A percentile compares a stretch with the other conserved stretches of the same genome.
These are phyloP conservation scores for Diplodia intermedia DNA, from an alignment of 2,329 filamentous ascomycete genomes.

Conservation along the genomic window DNA sequence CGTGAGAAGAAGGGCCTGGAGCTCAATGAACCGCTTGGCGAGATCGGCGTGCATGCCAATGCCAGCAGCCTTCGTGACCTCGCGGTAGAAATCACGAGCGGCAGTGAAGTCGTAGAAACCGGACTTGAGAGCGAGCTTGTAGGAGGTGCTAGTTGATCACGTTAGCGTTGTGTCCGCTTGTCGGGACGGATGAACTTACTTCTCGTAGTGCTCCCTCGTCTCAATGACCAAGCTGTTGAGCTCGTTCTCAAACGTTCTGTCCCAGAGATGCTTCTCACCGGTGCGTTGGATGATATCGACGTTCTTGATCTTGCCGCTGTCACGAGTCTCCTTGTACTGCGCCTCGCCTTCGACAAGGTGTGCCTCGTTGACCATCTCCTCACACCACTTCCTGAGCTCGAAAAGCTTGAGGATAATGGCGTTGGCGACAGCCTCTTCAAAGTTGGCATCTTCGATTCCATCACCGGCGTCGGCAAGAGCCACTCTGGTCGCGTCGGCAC, in stretches of 20 bases:
- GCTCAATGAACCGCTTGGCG: constrained; percentile 79
- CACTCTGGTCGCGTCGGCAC: constrained; percentile 89
- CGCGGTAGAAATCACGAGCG: constrained; percentile 89
- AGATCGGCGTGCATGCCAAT: constrained; percentile 87
- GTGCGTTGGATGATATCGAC: constrained; percentile 71
- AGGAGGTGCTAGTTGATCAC: constrained; percentile 40
- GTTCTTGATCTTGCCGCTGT: constrained; percentile 55
- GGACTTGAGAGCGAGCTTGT: constrained; percentile 55
- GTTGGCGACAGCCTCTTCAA: constrained; percentile 94
- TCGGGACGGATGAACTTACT: constrained; percentile 51
- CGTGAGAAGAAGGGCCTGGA: constrained; percentile 81
- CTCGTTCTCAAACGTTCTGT: constrained; percentile 91
- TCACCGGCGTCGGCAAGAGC: constrained; percentile 95
- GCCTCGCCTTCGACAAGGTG: constrained; percentile 53
- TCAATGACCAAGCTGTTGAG: constrained; percentile 84
- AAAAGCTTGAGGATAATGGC: constrained; percentile 86
- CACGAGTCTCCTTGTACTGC: constrained; percentile 51
- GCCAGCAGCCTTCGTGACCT: constrained; percentile 76
- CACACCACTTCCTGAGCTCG: constrained; percentile 87
- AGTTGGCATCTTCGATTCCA: constrained; percentile 93
- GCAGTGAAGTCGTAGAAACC: constrained; percentile 90
- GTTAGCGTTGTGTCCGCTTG: constrained; percentile 29
- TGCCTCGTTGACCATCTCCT: constrained; percentile 76
- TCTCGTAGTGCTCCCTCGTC: constrained; percentile 77
- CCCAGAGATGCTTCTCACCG: constrained; percentile 74